Conservation (phyloP, 345 rosid genomes). For the Ceriops tagal region DNA sequence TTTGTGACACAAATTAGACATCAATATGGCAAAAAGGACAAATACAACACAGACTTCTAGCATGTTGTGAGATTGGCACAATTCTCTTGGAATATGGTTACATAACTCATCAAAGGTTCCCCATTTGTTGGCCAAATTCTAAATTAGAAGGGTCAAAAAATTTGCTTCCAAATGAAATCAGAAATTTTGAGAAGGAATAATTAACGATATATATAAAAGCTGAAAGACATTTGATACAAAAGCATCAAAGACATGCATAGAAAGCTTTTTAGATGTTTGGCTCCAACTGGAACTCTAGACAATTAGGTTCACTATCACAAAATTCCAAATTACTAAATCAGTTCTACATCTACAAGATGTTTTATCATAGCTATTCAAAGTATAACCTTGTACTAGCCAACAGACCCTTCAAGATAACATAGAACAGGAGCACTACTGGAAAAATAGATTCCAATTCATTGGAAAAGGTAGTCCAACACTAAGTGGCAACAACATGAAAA, state of each 20-base stretch:
- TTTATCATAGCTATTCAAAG: not conserved
- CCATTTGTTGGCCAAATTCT: not conserved
- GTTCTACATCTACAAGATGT: not conserved
- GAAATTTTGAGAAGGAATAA: too few relatives aligned
- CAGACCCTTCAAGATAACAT: not conserved
- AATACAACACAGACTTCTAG: not conserved
- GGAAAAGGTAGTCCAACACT: not conserved
- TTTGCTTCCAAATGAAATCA: not conserved
- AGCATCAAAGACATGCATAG: not conserved
- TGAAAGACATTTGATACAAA: not conserved
- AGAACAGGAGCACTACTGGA: not conserved
- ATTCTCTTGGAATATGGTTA: not conserved
- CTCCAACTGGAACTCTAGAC: conserved; percentile 4
- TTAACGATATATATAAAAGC: not conserved
- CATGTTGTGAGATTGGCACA: not conserved
- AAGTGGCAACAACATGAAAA: not conserved
- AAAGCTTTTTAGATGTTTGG: conserved; percentile 1
- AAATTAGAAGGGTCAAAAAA: not conserved
- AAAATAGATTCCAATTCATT: not conserved
- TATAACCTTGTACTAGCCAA: not conserved
- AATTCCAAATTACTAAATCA: not conserved
- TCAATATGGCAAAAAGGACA: not conserved
- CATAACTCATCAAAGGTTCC: not conserved
- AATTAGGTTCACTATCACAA: not conserved
- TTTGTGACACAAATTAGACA: not conserved